Percentiles rank a stretch among this genome's conserved stretches.
Evolutionary conservation across 1,139 yeast species (phyloP).

Genomic region (Yamadazyma buinensis): DNA sequence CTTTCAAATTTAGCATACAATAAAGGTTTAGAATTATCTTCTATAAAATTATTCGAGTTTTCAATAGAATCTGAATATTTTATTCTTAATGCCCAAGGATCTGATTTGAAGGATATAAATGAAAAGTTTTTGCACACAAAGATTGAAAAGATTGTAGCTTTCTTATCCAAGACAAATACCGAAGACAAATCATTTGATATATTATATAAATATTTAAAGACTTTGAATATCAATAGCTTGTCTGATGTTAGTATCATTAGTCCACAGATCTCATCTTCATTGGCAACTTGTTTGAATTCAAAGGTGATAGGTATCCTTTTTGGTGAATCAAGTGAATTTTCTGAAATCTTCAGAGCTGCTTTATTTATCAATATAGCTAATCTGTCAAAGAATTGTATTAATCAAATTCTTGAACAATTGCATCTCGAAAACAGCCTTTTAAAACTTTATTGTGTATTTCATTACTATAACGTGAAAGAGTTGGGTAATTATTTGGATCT

Average conservation of each 20-base stretch:
- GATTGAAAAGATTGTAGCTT: neutral
- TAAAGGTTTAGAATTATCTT: constrained; percentile 10
- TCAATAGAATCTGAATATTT: constrained; percentile 21
- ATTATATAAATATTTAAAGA: constrained; percentile 1
- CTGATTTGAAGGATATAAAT: too few species aligned
- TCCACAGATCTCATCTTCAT: neutral
- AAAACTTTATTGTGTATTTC: constrained; percentile 11
- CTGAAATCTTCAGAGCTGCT: constrained; percentile 1
- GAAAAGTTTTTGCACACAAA: neutral
- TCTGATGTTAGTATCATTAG: constrained; percentile 1
- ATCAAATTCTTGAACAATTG: neutral
- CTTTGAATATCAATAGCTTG: neutral
- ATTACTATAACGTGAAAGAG: constrained; percentile 22
- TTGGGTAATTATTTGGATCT: constrained; percentile 13
- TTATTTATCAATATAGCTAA: constrained; percentile 4
- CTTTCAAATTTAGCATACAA: constrained; percentile 23
- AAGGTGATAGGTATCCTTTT: neutral
- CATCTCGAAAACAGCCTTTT: neutral
- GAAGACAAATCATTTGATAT: neutral
- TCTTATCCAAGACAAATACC: neutral
- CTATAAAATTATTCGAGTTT: constrained; percentile 11
- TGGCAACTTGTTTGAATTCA: neutral
- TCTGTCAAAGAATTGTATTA: constrained; percentile 4
- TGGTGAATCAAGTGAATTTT: constrained; percentile 1
- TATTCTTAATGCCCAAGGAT: constrained; percentile 9